Evolutionary conservation across 1,284 basidiomycete genomes (phyloP).

Genomic region (Ustilago xerochloae): DNA sequence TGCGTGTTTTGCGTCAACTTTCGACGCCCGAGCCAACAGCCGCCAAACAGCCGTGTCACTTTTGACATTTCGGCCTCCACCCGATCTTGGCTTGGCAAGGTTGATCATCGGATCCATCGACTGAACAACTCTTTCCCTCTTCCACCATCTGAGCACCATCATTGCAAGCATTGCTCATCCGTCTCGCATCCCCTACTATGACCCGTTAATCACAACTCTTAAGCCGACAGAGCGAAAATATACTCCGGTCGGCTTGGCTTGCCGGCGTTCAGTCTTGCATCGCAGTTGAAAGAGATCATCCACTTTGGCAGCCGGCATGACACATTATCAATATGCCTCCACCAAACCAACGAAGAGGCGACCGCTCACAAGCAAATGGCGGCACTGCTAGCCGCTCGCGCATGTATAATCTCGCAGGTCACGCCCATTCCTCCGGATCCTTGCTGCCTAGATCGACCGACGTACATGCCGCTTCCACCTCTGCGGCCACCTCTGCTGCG

Average conservation of each 20-base stretch:
- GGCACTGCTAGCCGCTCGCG: constrained; percentile 27
- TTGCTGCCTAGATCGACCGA: constrained; percentile 42
- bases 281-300: too few relatives aligned
- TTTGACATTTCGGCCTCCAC: constrained; percentile 7
- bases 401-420: constrained; percentile 48
- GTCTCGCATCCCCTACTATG: background rate
- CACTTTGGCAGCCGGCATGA: constrained; percentile 12
- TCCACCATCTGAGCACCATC: background rate
- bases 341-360: constrained; percentile 18
- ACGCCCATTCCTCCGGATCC: constrained; percentile 46
- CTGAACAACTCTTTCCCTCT: background rate
- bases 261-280: too few relatives aligned
- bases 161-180: constrained; percentile 1
- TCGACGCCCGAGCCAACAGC: constrained; percentile 9
- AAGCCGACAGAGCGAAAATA: background rate
- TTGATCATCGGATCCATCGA: background rate
- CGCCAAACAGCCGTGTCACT: too few relatives aligned
- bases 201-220: background rate
- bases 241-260: background rate
- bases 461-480: constrained; percentile 24
- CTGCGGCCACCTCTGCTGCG: constrained; percentile 6
- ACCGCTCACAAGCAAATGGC: constrained; percentile 8
- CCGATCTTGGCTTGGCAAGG: background rate
- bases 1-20: background rate
- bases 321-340: constrained; percentile 16